These are phyloP conservation scores for Kwoniella mangroviensis DNA, from an alignment of 768 basidiomycete genomes.

Conservation along the genomic window DNA sequence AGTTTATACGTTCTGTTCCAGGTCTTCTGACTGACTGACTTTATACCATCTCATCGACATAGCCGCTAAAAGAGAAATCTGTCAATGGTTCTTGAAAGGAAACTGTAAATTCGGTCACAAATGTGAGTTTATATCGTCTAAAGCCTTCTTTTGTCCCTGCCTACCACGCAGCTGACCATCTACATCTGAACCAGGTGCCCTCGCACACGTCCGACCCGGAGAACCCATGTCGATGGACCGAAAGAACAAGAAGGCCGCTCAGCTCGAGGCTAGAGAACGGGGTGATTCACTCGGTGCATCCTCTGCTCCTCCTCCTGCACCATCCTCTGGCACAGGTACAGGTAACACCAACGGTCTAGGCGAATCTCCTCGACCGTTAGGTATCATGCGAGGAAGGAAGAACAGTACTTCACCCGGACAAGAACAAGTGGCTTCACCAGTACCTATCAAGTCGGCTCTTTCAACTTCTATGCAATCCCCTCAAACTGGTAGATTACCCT, in stretches of 20 bases:
- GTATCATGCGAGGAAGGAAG: constrained; percentile 22
- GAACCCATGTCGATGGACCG: constrained; percentile 94
- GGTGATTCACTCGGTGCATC: constrained; percentile 29
- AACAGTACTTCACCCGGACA: constrained; percentile 18
- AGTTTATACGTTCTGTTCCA: constrained; percentile 16
- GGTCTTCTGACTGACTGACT: background rate
- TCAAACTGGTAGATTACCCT: constrained; percentile 31
- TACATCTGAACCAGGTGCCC: constrained; percentile 70
- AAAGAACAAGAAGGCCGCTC: constrained; percentile 77
- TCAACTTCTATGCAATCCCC: constrained; percentile 46
- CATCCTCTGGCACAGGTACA: constrained; percentile 15
- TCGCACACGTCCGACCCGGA: constrained; percentile 91
- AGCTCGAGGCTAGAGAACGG: constrained; percentile 44
- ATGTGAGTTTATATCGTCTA: constrained; percentile 44
- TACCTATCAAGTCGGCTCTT: constrained; percentile 48
- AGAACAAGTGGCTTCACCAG: constrained; percentile 41
- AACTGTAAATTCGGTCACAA: constrained; percentile 76
- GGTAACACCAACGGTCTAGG: constrained; percentile 9
- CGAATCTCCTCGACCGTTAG: constrained; percentile 14
- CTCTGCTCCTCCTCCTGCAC: constrained; percentile 13
- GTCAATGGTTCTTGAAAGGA: constrained; percentile 73
- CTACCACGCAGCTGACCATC: background rate
- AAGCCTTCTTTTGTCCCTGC: background rate
- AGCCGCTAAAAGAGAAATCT: constrained; percentile 58
- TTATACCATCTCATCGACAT: background rate